Evolutionary conservation across 371 early-diverging fungal genomes (phyloP).

Genomic region (Mycotypha africana): DNA sequence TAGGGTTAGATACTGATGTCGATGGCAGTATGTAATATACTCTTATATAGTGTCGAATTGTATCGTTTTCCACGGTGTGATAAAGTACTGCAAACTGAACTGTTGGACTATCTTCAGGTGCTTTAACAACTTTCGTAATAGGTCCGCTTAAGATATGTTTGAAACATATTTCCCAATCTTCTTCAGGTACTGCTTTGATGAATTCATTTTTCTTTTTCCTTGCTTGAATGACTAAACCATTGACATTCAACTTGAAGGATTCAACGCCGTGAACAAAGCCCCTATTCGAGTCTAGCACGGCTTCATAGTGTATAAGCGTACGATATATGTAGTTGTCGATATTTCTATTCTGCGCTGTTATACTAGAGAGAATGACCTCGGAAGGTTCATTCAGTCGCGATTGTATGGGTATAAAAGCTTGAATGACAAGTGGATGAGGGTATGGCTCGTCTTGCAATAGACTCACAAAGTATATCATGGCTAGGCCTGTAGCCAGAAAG

Average conservation of each 20-base stretch:
- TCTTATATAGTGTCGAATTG: conserved; percentile 23
- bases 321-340: conserved; percentile 26
- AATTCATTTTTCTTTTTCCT: conserved; percentile 9
- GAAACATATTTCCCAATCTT: conserved; percentile 24
- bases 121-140: conserved; percentile 14
- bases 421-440: conserved; percentile 30
- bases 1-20: too few relatives aligned
- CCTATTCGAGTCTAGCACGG: not conserved
- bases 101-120: conserved; percentile 4
- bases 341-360: too few relatives aligned
- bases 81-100: conserved; percentile 32
- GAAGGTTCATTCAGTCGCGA: conserved; percentile 8
- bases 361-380: conserved; percentile 17
- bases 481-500: conserved; percentile 27
- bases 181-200: conserved; percentile 2
- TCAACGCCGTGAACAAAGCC: conserved; percentile 14
- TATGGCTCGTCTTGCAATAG: conserved; percentile 34
- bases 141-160: conserved; percentile 28
- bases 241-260: conserved; percentile 10
- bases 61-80: conserved; percentile 27
- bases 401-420: conserved; percentile 2
- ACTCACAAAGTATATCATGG: conserved; percentile 37
- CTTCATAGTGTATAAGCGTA: conserved; percentile 30
- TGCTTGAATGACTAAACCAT: conserved; percentile 16
- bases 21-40: conserved; percentile 39